A percentile compares a stretch with the other conserved stretches of the same genome.
phyloP scores from a whole-genome alignment of 2,329 filamentous ascomycete genomes.

The Fusarium abutilonis region DNA sequence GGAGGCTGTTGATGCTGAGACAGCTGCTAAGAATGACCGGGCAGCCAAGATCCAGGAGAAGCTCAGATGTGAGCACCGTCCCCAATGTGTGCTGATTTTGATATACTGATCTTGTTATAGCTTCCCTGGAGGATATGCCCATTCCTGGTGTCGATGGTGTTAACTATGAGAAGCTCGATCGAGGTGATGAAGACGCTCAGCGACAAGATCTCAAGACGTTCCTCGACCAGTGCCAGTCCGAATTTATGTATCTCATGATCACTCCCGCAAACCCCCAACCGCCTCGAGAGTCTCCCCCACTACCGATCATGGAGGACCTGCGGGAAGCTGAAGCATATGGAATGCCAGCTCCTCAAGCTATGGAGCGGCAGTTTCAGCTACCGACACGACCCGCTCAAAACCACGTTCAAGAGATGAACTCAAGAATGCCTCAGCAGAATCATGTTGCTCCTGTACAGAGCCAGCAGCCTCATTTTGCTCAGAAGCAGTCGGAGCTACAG shows the following conservation, averaged over 20 bases:
- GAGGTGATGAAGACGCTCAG: constrained; percentile 60
- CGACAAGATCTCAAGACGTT: constrained; percentile 67
- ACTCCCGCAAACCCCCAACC: constrained; percentile 72
- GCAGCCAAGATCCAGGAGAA: constrained; percentile 66
- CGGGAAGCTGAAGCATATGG: constrained; percentile 64
- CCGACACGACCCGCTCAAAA: constrained; percentile 62
- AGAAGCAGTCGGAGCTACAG: constrained; percentile 54
- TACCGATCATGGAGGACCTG: constrained; percentile 69
- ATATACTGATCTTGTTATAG: constrained; percentile 46
- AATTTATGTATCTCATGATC: constrained; percentile 75
- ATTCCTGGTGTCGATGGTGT: constrained; percentile 59
- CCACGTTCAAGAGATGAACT: constrained; percentile 63
- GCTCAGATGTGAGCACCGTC: constrained; percentile 58
- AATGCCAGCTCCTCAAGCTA: constrained; percentile 55
- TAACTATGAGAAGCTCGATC: constrained; percentile 55
- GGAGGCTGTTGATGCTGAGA: constrained; percentile 50
- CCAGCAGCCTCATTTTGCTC: constrained; percentile 47
- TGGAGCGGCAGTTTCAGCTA: constrained; percentile 54
- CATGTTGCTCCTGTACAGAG: constrained; percentile 67
- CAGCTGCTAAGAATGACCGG: constrained; percentile 62
- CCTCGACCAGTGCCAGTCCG: constrained; percentile 71
- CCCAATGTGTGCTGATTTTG: neutral
- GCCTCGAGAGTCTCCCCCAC: constrained; percentile 69
- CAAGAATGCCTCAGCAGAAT: constrained; percentile 65
- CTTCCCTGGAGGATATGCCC: constrained; percentile 55